These are phyloP conservation scores for Mycosphaerella sp. DNA, from an alignment of 2,329 filamentous ascomycete species.

Conservation along the genomic window DNA sequence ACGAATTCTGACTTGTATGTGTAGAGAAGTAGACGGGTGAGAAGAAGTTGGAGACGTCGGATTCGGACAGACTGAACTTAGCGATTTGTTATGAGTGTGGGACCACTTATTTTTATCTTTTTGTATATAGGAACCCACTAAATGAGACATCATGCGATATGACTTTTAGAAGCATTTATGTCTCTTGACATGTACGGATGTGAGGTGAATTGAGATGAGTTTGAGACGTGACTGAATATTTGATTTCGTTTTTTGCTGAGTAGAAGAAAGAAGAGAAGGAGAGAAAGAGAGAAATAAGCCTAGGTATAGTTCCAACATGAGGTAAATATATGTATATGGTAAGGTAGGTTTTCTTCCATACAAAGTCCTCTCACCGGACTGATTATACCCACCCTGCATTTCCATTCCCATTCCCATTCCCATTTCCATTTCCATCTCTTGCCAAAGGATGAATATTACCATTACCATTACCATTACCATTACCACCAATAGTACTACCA, in stretches of 20 bases:
- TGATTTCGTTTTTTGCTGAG: no score
- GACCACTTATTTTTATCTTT: neutral
- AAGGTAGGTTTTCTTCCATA: no score
- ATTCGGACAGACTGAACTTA: neutral
- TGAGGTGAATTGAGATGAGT: neutral
- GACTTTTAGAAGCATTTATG: neutral
- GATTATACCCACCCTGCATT: no score
- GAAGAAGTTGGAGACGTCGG: neutral
- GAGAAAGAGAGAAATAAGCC: no score
- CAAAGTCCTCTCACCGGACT: no score
- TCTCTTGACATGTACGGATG: neutral
- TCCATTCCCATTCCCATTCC: no score
- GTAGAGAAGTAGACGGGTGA: neutral
- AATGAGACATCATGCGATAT: neutral
- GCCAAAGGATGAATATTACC: conserved; percentile 20
- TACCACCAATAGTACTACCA: conserved; percentile 15
- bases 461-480: neutral
- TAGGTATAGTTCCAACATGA: no score
- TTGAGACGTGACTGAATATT: no score
- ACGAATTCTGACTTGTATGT: neutral
- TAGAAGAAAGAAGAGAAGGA: no score
- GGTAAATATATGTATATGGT: no score
- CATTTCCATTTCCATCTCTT: conserved; percentile 8
- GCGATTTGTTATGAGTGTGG: neutral
- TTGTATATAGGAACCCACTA: no score